phyloP scores from a whole-genome alignment of 1,139 yeast genomes.

The Torulaspora globosa region DNA sequence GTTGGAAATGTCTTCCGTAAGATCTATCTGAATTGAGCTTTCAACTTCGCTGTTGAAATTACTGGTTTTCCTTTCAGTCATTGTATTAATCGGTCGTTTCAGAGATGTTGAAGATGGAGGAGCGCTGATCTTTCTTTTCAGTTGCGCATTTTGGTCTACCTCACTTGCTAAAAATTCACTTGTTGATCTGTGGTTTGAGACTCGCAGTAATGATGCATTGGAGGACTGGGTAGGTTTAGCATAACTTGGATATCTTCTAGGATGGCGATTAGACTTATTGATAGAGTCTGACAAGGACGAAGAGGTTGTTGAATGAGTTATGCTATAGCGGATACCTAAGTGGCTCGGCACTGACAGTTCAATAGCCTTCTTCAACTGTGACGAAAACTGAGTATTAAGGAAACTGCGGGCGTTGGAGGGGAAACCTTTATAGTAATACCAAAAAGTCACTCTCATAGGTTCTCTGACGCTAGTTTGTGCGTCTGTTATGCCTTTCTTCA shows the following conservation, averaged over 20 bases:
- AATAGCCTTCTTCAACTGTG: slow-evolving; percentile 51
- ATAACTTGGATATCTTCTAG: slow-evolving; percentile 33
- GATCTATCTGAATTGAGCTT: slow-evolving; percentile 25
- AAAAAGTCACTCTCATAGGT: slow-evolving; percentile 65
- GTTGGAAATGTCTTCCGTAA: slow-evolving; percentile 30
- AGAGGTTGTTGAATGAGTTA: slow-evolving; percentile 10
- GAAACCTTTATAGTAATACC: slow-evolving; percentile 57
- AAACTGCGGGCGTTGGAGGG: slow-evolving; percentile 43
- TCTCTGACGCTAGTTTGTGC: slow-evolving; percentile 81
- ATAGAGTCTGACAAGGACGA: slow-evolving; percentile 15
- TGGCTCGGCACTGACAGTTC: slow-evolving; percentile 51
- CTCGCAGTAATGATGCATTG: slow-evolving; percentile 14
- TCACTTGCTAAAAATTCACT: slow-evolving; percentile 26
- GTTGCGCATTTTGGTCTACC: slow-evolving; percentile 1
- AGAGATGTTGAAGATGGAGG: slow-evolving; percentile 15
- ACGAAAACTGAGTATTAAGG: slow-evolving; percentile 38
- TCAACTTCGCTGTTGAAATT: slow-evolving; percentile 4
- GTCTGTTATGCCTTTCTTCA: slow-evolving; percentile 64
- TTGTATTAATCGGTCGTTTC: neutral
- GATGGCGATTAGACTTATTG: slow-evolving; percentile 21
- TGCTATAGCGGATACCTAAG: slow-evolving; percentile 27
- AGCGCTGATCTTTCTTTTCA: slow-evolving; percentile 26
- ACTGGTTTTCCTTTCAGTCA: neutral
- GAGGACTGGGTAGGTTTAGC: slow-evolving; percentile 36
- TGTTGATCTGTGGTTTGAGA: slow-evolving; percentile 24